Conservation (phyloP, 2,329 filamentous ascomycete genomes). For the Clonostachys sp. region DNA sequence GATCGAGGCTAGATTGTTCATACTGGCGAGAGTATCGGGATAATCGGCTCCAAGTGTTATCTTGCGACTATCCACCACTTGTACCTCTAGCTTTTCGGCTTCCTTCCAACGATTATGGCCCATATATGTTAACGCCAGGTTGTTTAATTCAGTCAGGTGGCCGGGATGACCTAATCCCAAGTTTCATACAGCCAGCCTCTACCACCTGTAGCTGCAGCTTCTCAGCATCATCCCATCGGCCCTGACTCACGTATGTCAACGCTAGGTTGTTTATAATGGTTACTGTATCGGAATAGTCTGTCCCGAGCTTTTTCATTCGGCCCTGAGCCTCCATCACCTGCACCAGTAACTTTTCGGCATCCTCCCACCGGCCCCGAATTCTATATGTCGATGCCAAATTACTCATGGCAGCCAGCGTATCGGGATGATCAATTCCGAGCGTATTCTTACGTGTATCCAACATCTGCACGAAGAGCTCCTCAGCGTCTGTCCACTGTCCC, state of each 20-base stretch:
- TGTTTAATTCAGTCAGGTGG: neutral
- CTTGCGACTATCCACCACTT: constrained; percentile 2
- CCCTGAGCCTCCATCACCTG: constrained; percentile 4
- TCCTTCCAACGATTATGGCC: constrained; percentile 1
- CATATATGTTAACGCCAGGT: neutral
- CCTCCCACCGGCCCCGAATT: constrained; percentile 1
- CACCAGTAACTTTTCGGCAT: constrained; percentile 2
- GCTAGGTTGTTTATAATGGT: neutral
- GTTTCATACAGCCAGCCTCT: constrained; percentile 4
- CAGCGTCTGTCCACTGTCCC: too few relatives aligned
- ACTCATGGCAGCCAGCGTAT: constrained; percentile 3
- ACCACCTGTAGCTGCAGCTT: constrained; percentile 5
- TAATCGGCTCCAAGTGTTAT: constrained; percentile 1
- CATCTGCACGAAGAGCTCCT: neutral
- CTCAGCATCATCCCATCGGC: constrained; percentile 5
- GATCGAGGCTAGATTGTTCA: constrained; percentile 3
- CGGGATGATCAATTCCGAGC: constrained; percentile 3
- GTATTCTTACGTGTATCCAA: constrained; percentile 2
- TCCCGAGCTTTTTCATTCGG: neutral
- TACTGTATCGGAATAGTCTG: neutral
- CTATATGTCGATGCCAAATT: neutral
- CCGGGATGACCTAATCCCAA: constrained; percentile 9
- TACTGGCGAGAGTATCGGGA: neutral
- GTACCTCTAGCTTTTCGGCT: neutral
- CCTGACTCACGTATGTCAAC: neutral